Conservation (phyloP, 352 stramenopile genomes). For the Phytopythium vexans region DNA sequence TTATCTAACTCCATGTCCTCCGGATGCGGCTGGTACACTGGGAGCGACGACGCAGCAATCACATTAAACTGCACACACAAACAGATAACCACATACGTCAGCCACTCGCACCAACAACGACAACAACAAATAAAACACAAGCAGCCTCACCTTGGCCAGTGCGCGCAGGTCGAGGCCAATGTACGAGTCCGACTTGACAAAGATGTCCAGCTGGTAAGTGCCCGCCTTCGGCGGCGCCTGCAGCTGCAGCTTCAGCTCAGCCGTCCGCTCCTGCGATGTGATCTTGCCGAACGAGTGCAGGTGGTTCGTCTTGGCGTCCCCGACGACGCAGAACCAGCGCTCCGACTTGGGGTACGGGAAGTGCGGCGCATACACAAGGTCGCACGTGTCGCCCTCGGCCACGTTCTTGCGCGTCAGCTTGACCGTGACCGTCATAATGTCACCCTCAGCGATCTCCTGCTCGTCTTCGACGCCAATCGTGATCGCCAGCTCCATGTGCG, state of each 20-base stretch:
- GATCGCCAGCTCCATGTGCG: conserved; percentile 91
- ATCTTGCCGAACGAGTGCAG: conserved; percentile 97
- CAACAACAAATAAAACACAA: conserved; percentile 1
- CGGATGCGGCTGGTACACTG: conserved; percentile 95
- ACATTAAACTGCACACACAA: conserved; percentile 86
- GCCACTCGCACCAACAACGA: neutral
- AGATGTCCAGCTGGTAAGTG: conserved; percentile 96
- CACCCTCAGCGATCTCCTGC: conserved; percentile 96
- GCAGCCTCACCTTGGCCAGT: conserved; percentile 74
- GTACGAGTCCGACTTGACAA: conserved; percentile 98
- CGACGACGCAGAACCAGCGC: conserved; percentile 97
- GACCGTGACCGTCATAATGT: conserved; percentile 98
- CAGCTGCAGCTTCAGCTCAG: conserved; percentile 94
- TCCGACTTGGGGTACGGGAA: conserved; percentile 96
- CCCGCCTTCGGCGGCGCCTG: conserved; percentile 93
- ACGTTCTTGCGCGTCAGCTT: conserved; percentile 97
- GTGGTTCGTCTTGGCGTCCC: conserved; percentile 92
- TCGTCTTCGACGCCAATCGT: conserved; percentile 90
- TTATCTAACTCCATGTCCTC: conserved; percentile 99
- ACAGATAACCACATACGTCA: conserved; percentile 9
- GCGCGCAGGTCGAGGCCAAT: conserved; percentile 94
- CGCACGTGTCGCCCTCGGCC: conserved; percentile 91
- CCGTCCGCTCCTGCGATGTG: conserved; percentile 83
- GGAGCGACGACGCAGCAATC: conserved; percentile 88
- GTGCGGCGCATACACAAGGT: conserved; percentile 94